Evolutionary conservation across 1,139 yeast species (phyloP).

Genomic region (Pichia sp.): DNA sequence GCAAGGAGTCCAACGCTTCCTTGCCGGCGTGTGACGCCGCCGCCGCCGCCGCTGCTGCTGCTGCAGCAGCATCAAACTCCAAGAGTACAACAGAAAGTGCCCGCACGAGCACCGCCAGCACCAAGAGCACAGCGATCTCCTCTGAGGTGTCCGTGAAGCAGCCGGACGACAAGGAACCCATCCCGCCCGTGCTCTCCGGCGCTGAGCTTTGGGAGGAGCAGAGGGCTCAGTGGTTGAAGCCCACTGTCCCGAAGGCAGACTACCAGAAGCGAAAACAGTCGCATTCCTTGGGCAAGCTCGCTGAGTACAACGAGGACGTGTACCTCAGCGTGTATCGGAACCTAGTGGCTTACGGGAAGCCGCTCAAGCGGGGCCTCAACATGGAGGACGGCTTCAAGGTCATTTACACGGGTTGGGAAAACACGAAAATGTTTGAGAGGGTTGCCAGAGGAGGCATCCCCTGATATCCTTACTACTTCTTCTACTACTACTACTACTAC

Average conservation of each 20-base stretch:
- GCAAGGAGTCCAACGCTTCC: too few species aligned
- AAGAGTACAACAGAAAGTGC: slow-evolving; percentile 1
- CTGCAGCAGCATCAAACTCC: neutral
- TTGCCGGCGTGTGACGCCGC: too few species aligned
- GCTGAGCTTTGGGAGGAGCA: slow-evolving; percentile 55
- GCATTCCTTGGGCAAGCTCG: slow-evolving; percentile 37
- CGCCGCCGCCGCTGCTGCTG: too few species aligned
- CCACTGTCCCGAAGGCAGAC: slow-evolving; percentile 27
- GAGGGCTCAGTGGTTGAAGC: slow-evolving; percentile 53
- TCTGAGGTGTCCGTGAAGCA: neutral
- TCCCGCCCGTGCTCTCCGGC: neutral
- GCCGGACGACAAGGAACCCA: neutral
- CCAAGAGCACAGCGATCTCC: neutral
- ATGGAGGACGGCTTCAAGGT: slow-evolving; percentile 56
- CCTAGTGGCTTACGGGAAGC: slow-evolving; percentile 55
- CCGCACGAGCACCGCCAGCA: neutral
- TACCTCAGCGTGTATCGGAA: slow-evolving; percentile 54
- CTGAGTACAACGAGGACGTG: slow-evolving; percentile 39
- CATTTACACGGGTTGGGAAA: slow-evolving; percentile 68
- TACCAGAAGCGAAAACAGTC: slow-evolving; percentile 26
- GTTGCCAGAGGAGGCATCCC: slow-evolving; percentile 47
- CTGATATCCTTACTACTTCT: slow-evolving; percentile 7
- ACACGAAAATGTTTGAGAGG: slow-evolving; percentile 60
- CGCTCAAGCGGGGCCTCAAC: slow-evolving; percentile 55
- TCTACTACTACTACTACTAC: too few species aligned